These are phyloP conservation scores for Boletus mariae DNA, from an alignment of 1,284 basidiomycete species.

Conservation along the genomic window DNA sequence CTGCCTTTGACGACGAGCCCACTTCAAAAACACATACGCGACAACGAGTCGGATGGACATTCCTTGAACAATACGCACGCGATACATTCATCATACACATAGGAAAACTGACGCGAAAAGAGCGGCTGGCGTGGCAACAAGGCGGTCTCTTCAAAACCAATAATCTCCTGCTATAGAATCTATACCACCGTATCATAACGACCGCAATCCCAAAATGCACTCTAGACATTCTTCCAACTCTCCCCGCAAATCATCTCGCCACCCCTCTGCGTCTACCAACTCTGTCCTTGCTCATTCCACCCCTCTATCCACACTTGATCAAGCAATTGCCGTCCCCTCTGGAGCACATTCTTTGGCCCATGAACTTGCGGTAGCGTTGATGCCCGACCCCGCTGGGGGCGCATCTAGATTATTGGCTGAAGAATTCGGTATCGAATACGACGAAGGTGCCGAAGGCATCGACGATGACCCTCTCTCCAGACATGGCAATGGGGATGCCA, in stretches of 20 bases:
- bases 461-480: constrained; percentile 35
- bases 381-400: constrained; percentile 68
- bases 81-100: neutral
- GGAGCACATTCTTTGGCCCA: constrained; percentile 68
- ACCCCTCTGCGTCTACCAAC: constrained; percentile 25
- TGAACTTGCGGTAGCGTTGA: constrained; percentile 75
- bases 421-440: constrained; percentile 82
- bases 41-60: constrained; percentile 28
- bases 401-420: constrained; percentile 74
- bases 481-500: constrained; percentile 11
- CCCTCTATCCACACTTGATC: constrained; percentile 32
- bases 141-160: constrained; percentile 10
- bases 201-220: constrained; percentile 22
- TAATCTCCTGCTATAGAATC: constrained; percentile 7
- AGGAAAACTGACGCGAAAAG: constrained; percentile 4
- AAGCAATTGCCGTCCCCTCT: constrained; percentile 29
- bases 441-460: constrained; percentile 79
- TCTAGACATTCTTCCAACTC: constrained; percentile 27
- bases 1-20: constrained; percentile 1
- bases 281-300: constrained; percentile 17
- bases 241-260: constrained; percentile 31
- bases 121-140: constrained; percentile 8
- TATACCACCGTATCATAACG: constrained; percentile 4
- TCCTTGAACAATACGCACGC: constrained; percentile 22
- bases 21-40: neutral